Evolutionary conservation across 108 stramenopile species (phyloP).

Genomic region (Discostella pseudostelligera): DNA sequence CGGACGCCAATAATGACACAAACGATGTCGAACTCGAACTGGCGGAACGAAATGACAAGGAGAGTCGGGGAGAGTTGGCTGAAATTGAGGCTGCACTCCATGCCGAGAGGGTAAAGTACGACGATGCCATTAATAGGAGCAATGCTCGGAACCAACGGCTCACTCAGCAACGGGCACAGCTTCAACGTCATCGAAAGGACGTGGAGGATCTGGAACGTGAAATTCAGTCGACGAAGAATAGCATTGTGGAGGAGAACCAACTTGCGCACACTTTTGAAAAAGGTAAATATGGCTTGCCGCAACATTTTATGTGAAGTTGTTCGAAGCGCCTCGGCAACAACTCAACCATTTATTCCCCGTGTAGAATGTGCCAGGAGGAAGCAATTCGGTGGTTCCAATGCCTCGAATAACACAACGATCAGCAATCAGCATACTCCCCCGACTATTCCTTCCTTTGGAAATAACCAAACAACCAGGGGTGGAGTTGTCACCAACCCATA

Average conservation of each 20-base stretch:
- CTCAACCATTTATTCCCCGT: neutral
- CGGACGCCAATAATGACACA: conserved; percentile 7
- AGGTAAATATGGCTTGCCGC: conserved; percentile 20
- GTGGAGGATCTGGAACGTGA: conserved; percentile 39
- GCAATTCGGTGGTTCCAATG: conserved; percentile 14
- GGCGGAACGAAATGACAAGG: conserved; percentile 31
- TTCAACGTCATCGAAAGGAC: conserved; percentile 40
- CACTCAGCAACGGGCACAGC: conserved; percentile 43
- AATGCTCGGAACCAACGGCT: conserved; percentile 33
- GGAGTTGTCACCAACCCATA: conserved; percentile 43
- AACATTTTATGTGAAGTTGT: too few species aligned
- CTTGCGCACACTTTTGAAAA: conserved; percentile 28
- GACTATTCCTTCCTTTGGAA: conserved; percentile 4
- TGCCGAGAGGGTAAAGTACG: conserved; percentile 25
- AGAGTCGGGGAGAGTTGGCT: conserved; percentile 23
- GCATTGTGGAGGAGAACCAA: conserved; percentile 32
- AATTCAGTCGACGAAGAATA: conserved; percentile 11
- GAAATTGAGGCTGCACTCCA: conserved; percentile 38
- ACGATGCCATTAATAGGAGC: conserved; percentile 25
- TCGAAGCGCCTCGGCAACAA: too few species aligned
- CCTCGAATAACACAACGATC: conserved; percentile 1
- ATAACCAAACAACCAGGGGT: conserved; percentile 6
- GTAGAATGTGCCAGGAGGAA: conserved; percentile 27
- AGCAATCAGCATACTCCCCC: conserved; percentile 10
- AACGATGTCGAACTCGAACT: conserved; percentile 27